Conservation (phyloP, 1,284 basidiomycete genomes). For the Ustilago cynodontis region DNA sequence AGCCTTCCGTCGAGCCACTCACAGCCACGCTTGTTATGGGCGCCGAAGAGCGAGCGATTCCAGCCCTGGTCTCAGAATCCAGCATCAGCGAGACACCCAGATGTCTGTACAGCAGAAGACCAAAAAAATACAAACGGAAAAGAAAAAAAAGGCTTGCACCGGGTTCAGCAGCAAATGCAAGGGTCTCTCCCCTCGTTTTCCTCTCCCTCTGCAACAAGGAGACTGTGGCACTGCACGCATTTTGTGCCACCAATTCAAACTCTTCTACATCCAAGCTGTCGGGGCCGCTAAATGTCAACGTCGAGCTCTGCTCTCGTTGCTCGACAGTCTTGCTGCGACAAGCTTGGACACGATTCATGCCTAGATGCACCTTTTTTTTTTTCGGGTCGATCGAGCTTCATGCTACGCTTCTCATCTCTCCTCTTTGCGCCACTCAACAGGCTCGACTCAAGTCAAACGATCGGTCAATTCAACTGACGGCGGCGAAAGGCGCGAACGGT, state of each 20-base stretch:
- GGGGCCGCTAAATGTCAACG: background rate
- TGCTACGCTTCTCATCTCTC: background rate
- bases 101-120: background rate
- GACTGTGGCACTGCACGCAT: too few relatives aligned
- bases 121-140: background rate
- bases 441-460: background rate
- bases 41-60: constrained; percentile 11
- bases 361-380: background rate
- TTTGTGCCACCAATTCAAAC: too few relatives aligned
- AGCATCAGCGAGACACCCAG: constrained; percentile 12
- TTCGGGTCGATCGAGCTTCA: background rate
- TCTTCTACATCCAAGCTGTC: background rate
- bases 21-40: constrained; percentile 29
- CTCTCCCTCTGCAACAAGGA: background rate
- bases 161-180: constrained; percentile 9
- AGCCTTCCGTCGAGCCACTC: constrained; percentile 7
- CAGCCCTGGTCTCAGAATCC: constrained; percentile 31
- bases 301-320: background rate
- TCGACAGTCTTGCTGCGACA: background rate
- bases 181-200: background rate
- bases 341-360: background rate
- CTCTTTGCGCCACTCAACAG: background rate
- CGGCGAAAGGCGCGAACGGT: background rate
- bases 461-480: background rate
- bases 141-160: constrained; percentile 3